phyloP scores from a whole-genome alignment of 805 yeast species.

The Saturnispora ahearnii region DNA sequence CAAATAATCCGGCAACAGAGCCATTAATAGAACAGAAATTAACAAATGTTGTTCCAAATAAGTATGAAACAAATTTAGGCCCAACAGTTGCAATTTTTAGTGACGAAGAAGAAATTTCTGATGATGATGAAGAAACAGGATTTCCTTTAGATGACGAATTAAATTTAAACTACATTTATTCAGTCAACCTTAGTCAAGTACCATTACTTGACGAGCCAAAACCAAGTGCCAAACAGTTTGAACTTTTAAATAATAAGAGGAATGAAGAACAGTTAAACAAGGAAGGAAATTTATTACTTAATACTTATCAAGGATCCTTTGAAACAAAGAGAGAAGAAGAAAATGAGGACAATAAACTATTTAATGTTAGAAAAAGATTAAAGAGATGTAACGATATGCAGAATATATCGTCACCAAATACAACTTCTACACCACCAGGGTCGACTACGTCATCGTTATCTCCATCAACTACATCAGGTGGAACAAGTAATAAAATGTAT shows the following conservation, averaged over 20 bases:
- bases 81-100: neutral
- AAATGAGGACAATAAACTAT: too few species aligned
- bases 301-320: too few species aligned
- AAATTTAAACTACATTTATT: conserved; percentile 3
- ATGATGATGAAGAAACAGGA: conserved; percentile 3
- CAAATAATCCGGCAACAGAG: neutral
- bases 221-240: too few species aligned
- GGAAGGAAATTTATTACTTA: too few species aligned
- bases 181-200: neutral
- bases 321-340: too few species aligned
- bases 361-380: too few species aligned
- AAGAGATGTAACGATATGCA: too few species aligned
- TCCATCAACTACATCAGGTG: neutral
- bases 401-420: too few species aligned
- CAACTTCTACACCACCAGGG: neutral
- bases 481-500: conserved; percentile 18
- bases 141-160: conserved; percentile 14
- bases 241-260: too few species aligned
- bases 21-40: neutral
- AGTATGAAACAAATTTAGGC: neutral
- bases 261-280: too few species aligned
- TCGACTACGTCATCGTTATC: neutral
- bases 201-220: too few species aligned
- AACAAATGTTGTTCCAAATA: neutral
- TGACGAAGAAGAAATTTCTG: conserved; percentile 10